Evolutionary conservation across 768 basidiomycete genomes (phyloP), one percentile per base, ranked within the genome.

Genomic region (Lentinula lateritia): DNA sequence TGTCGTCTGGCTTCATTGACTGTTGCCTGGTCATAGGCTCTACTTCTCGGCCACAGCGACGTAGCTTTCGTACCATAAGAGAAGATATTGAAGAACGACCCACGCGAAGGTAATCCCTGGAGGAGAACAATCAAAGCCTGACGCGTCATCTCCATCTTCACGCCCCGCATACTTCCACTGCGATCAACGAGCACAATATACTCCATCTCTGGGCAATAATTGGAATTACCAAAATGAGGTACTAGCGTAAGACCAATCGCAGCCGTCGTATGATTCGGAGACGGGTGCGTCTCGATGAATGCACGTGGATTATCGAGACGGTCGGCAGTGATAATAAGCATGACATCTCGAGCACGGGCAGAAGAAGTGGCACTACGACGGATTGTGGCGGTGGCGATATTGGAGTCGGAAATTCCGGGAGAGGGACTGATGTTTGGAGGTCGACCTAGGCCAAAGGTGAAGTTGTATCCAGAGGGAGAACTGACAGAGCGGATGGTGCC

Each of bases 141-240:
- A 62, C 79, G 84, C 6, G 83, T 83, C 2, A 73, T 77, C 39
- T 74, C 73, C 3, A 86, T 80, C 7, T 79, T 66, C 6, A 28
- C 46, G 16, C 68, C 70, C 7, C 0, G 0, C 87, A 87, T 87
- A 56, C 82, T 84, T 0, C 81, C 79, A 16, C 81, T 83, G 46
- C 84, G 72, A 63, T 88, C 86, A 8, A 88, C 71, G 6, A 88
- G 61, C 62, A 88, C 88, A 0, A 88, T 70, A 60, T 81, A 88
- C 61, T 88, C 86, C 56, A 84, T 84, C 7, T 35, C 50, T 8
- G 62, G 61, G 1, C 84, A 65, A 2, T 73, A 73, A 1, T 78
- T 76, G 2, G 83, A 64, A 16, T 72, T 67, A 28, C 28, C 28
- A 59, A 82, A 80, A 43, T 76, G 79, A 1, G 86, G 84, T 5